Evolutionary conservation across 495 filamentous ascomycete species (phyloP).

Genomic region (Tuber aestivum): DNA sequence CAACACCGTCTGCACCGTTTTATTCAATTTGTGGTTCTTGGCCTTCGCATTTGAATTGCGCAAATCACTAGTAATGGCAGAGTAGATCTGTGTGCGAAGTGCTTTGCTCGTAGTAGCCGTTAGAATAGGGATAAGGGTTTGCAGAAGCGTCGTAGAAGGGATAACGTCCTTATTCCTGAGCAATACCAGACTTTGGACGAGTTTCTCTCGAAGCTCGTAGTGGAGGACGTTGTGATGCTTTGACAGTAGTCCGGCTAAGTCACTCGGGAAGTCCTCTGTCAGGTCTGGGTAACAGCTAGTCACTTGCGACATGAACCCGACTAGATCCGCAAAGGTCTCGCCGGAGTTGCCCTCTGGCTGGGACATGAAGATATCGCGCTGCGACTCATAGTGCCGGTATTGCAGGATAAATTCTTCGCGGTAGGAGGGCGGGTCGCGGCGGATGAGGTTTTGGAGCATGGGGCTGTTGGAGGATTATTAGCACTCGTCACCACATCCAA

Average conservation of each 20-base stretch:
- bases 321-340: slow-evolving; percentile 40
- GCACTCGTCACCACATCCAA: slow-evolving; percentile 3
- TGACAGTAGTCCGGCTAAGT: slow-evolving; percentile 71
- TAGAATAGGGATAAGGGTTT: slow-evolving; percentile 87
- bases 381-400: slow-evolving; percentile 85
- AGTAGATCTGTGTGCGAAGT: slow-evolving; percentile 73
- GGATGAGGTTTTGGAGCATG: slow-evolving; percentile 82
- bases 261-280: slow-evolving; percentile 68
- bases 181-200: slow-evolving; percentile 83
- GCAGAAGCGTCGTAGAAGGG: slow-evolving; percentile 72
- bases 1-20: slow-evolving; percentile 82
- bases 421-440: slow-evolving; percentile 79
- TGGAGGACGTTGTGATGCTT: slow-evolving; percentile 75
- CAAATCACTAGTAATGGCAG: slow-evolving; percentile 86
- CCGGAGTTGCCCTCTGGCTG: slow-evolving; percentile 54
- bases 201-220: slow-evolving; percentile 79
- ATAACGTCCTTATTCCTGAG: slow-evolving; percentile 86
- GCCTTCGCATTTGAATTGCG: slow-evolving; percentile 75
- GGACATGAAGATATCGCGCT: slow-evolving; percentile 83
- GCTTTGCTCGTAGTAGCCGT: slow-evolving; percentile 80
- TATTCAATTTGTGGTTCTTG: slow-evolving; percentile 85
- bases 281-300: slow-evolving; percentile 85
- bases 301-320: slow-evolving; percentile 65
- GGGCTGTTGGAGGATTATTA: slow-evolving; percentile 49
- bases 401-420: slow-evolving; percentile 78